phyloP scores from a whole-genome alignment of 768 basidiomycete genomes.

The Mycena rebaudengoi region DNA sequence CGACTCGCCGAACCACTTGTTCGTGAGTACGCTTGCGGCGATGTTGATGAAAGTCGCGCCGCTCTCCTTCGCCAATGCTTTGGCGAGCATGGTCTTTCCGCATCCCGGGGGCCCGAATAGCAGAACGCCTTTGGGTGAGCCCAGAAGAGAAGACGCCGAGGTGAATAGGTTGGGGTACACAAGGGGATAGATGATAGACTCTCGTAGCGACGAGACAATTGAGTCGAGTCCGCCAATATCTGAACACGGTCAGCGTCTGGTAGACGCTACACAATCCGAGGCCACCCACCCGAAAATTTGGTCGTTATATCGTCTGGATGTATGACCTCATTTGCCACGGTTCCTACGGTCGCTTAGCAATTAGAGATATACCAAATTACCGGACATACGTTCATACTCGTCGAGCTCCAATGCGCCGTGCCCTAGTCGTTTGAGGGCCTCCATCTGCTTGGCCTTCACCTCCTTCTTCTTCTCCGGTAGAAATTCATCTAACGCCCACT shows the following conservation, averaged over 20 bases:
- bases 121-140: slow-evolving; percentile 94
- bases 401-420: slow-evolving; percentile 80
- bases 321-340: slow-evolving; percentile 92
- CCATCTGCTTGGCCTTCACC: slow-evolving; percentile 72
- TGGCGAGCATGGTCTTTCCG: slow-evolving; percentile 99
- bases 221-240: slow-evolving; percentile 95
- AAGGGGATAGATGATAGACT: slow-evolving; percentile 95
- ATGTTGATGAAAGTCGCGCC: slow-evolving; percentile 97
- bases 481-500: slow-evolving; percentile 75
- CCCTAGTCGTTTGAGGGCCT: slow-evolving; percentile 75
- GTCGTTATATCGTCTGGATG: slow-evolving; percentile 89
- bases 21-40: slow-evolving; percentile 75
- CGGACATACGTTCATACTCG: slow-evolving; percentile 85
- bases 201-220: slow-evolving; percentile 89
- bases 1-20: slow-evolving; percentile 88
- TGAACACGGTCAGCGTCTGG: slow-evolving; percentile 27
- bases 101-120: slow-evolving; percentile 99
- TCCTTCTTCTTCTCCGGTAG: slow-evolving; percentile 64
- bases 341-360: slow-evolving; percentile 53
- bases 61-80: slow-evolving; percentile 96
- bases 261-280: background rate
- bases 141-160: slow-evolving; percentile 82
- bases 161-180: slow-evolving; percentile 90
- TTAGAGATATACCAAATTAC: background rate
- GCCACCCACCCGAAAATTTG: slow-evolving; percentile 69